These are phyloP conservation scores for Pseudogymnoascus sp. DNA, from an alignment of 2,329 filamentous ascomycete genomes.

Conservation along the genomic window DNA sequence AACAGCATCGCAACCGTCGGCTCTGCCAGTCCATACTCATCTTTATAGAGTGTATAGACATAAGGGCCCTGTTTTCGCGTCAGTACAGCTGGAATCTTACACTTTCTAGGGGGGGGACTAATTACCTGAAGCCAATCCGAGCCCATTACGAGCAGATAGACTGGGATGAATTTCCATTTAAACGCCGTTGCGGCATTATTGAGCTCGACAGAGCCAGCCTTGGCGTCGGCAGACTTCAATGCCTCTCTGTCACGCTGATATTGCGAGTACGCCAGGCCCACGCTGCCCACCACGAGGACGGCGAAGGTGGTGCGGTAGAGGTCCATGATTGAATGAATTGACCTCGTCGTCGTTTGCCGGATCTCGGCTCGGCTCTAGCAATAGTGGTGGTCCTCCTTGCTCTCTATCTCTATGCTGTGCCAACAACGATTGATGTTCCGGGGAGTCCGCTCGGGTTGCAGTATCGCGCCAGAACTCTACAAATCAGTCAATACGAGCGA, in stretches of 20 bases:
- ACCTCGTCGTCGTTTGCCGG: background rate
- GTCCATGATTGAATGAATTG: background rate
- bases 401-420: background rate
- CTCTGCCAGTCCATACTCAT: conserved; percentile 25
- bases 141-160: conserved; percentile 42
- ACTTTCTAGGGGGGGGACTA: background rate
- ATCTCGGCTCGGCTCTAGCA: background rate
- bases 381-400: background rate
- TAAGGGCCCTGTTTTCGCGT: conserved; percentile 33
- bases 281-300: background rate
- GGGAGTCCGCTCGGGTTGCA: background rate
- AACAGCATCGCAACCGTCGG: conserved; percentile 24
- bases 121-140: conserved; percentile 44
- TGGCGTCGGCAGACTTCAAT: background rate
- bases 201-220: background rate
- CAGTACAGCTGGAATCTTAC: conserved; percentile 33
- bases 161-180: conserved; percentile 30
- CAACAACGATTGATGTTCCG: background rate
- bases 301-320: background rate
- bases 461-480: background rate
- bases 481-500: background rate
- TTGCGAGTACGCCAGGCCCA: background rate
- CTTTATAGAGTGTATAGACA: conserved; percentile 27
- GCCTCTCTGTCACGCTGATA: background rate
- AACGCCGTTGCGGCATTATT: conserved; percentile 20